These are phyloP conservation scores for Sarocladium strictum DNA, from an alignment of 2,329 filamentous ascomycete genomes.

Conservation along the genomic window DNA sequence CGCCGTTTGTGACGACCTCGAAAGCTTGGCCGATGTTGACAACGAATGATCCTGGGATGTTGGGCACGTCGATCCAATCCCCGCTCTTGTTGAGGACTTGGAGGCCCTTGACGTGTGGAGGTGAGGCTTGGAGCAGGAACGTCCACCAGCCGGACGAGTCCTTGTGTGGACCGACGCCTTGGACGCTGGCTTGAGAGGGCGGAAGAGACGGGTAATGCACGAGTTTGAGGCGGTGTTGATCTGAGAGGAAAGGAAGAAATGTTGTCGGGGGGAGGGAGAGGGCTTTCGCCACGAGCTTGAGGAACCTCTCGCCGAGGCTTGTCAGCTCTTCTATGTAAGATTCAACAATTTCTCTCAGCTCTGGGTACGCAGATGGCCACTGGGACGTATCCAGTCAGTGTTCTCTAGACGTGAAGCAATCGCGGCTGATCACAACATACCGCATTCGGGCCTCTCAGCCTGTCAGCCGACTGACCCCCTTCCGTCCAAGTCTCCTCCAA, in stretches of 20 bases:
- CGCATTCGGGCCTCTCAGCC: conserved; percentile 42
- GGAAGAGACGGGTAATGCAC: conserved; percentile 41
- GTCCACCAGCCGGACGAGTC: conserved; percentile 61
- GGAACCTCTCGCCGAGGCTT: conserved; percentile 43
- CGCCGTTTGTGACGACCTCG: conserved; percentile 48
- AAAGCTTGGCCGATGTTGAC: conserved; percentile 55
- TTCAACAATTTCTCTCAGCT: conserved; percentile 31
- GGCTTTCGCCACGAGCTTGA: conserved; percentile 50
- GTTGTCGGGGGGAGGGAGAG: conserved; percentile 41
- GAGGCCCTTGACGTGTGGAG: conserved; percentile 40
- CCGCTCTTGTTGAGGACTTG: conserved; percentile 44
- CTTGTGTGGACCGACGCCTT: conserved; percentile 58
- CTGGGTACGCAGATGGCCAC: conserved; percentile 34
- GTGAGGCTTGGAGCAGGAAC: conserved; percentile 54
- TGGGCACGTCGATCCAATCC: conserved; percentile 44
- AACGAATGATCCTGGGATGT: conserved; percentile 43
- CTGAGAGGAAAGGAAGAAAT: conserved; percentile 46
- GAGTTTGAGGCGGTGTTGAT: conserved; percentile 55
- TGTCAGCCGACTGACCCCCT: conserved; percentile 31
- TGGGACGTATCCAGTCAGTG: conserved; percentile 17
- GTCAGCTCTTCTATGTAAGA: conserved; percentile 47
- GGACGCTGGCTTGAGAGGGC: conserved; percentile 18
- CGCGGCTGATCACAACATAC: conserved; percentile 28
- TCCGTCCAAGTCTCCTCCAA: conserved; percentile 30
- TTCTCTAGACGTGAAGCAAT: neutral